These are phyloP conservation scores for Acorus gramineus DNA, from an alignment of 106 monocot species.

Conservation along the genomic window DNA sequence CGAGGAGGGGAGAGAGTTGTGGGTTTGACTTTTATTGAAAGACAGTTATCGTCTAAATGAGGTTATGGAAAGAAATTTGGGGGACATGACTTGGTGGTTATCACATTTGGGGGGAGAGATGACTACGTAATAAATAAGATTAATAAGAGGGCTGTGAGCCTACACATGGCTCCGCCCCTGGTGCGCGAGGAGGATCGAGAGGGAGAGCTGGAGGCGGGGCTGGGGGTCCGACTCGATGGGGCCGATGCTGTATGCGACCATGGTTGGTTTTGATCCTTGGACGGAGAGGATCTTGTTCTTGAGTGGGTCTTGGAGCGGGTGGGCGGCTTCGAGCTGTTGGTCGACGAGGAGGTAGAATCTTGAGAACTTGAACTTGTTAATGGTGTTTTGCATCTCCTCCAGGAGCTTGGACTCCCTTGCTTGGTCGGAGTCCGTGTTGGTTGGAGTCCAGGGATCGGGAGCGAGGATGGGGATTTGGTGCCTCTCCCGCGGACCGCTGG, in stretches of 20 bases:
- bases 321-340: slow-evolving; percentile 16
- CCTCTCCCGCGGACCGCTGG: slow-evolving; percentile 10
- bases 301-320: slow-evolving; percentile 18
- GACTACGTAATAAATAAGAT: too few relatives aligned
- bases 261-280: slow-evolving; percentile 1
- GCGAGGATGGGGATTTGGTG: not conserved
- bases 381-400: slow-evolving; percentile 24
- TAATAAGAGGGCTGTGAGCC: too few relatives aligned
- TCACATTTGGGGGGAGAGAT: too few relatives aligned
- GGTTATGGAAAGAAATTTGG: too few relatives aligned
- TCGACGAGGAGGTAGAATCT: slow-evolving; percentile 41
- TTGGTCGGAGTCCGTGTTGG: slow-evolving; percentile 24
- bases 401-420: slow-evolving; percentile 24
- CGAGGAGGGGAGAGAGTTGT: too few relatives aligned
- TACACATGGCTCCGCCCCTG: too few relatives aligned
- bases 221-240: slow-evolving; percentile 52
- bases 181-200: slow-evolving; percentile 36
- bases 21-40: too few relatives aligned
- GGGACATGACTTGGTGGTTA: too few relatives aligned
- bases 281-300: not conserved
- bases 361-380: slow-evolving; percentile 32
- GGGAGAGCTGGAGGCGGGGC: slow-evolving; percentile 62
- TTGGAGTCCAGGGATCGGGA: slow-evolving; percentile 47
- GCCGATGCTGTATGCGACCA: slow-evolving; percentile 79
- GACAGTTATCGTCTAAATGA: too few relatives aligned